phyloP scores from a whole-genome alignment of 345 rosid species.

The Linum usitatissimum region DNA sequence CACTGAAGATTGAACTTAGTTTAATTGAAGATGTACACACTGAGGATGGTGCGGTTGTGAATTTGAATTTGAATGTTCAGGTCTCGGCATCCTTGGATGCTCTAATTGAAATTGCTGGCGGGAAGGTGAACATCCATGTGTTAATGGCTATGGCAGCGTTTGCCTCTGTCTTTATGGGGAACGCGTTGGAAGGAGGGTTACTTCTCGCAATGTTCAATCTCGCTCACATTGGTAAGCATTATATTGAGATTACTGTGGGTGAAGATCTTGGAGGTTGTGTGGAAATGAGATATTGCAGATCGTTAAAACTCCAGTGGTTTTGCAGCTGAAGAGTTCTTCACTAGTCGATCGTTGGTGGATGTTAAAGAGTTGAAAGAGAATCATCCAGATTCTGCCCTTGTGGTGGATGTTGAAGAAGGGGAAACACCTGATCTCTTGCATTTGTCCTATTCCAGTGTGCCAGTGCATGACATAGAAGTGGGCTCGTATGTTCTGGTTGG shows the following conservation, averaged over 20 bases:
- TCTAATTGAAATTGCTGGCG: constrained; percentile 72
- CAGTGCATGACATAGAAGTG: constrained; percentile 71
- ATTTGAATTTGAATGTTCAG: constrained; percentile 22
- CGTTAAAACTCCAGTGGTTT: not conserved
- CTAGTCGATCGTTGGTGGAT: constrained; percentile 85
- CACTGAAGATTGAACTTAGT: not conserved
- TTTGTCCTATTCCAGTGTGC: constrained; percentile 65
- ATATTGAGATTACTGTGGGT: not conserved
- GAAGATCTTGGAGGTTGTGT: not conserved
- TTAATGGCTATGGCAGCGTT: constrained; percentile 95
- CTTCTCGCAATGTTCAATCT: constrained; percentile 96
- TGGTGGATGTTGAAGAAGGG: constrained; percentile 48
- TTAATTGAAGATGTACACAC: not conserved
- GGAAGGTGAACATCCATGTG: constrained; percentile 89
- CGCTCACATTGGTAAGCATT: constrained; percentile 76
- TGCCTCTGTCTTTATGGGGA: constrained; percentile 94
- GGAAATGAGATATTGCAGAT: not conserved
- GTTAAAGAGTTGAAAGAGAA: constrained; percentile 90
- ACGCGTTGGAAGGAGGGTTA: constrained; percentile 85
- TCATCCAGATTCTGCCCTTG: constrained; percentile 70
- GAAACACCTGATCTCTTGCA: constrained; percentile 55
- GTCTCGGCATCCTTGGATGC: constrained; percentile 92
- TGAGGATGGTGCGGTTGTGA: not conserved
- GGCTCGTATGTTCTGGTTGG: constrained; percentile 86
- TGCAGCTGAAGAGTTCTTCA: constrained; percentile 97